These are phyloP conservation scores for Plasmopara muralis DNA, from an alignment of 352 stramenopile species.

Conservation along the genomic window DNA sequence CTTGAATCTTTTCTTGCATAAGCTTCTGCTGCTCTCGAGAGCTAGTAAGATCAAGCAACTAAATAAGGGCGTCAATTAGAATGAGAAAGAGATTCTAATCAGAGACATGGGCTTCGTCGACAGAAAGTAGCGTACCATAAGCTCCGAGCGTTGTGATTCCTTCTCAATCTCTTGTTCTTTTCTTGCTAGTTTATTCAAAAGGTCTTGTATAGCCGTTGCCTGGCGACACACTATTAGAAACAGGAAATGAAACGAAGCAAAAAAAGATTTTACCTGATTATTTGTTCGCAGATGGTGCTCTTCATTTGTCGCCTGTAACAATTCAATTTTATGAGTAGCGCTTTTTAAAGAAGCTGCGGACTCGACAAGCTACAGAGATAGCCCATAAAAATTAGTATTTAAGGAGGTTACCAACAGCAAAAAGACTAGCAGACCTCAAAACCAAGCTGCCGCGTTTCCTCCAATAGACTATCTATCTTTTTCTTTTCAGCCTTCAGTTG, in stretches of 20 bases:
- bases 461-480: constrained; percentile 8
- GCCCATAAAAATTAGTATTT: background rate
- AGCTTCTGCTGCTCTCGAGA: constrained; percentile 12
- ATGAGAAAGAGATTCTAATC: background rate
- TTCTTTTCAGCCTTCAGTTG: constrained; percentile 5
- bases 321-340: constrained; percentile 13
- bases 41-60: constrained; percentile 24
- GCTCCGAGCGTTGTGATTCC: constrained; percentile 7
- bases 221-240: constrained; percentile 1
- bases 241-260: background rate
- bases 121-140: constrained; percentile 15
- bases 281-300: constrained; percentile 7
- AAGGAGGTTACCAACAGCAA: background rate
- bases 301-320: constrained; percentile 16
- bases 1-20: constrained; percentile 12
- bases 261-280: constrained; percentile 14
- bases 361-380: constrained; percentile 11
- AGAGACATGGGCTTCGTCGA: background rate
- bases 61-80: background rate
- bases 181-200: constrained; percentile 10
- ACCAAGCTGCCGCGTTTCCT: constrained; percentile 16
- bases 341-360: constrained; percentile 12
- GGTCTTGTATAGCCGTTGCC: constrained; percentile 15
- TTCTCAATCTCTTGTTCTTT: constrained; percentile 32
- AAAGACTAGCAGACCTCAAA: constrained; percentile 10